Evolutionary conservation across 345 rosid species (phyloP).

Genomic region (Sapria himalayana): DNA sequence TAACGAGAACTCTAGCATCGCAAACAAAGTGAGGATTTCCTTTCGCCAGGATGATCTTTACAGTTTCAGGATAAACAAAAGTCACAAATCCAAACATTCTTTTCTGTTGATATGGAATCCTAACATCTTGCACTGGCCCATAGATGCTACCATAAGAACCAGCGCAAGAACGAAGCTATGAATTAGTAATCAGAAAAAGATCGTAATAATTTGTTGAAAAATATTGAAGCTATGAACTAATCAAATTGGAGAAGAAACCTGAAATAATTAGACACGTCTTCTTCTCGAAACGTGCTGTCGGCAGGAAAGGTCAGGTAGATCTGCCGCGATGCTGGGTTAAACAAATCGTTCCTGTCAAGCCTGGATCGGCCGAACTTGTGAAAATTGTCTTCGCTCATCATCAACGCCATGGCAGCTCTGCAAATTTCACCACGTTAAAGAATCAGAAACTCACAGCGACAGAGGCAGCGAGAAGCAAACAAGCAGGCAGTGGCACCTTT

Average conservation of each 20-base stretch:
- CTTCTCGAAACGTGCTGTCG: slow-evolving; percentile 81
- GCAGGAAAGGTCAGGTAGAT: slow-evolving; percentile 94
- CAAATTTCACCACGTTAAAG: background rate
- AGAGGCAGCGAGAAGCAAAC: background rate
- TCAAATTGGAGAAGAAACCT: slow-evolving; percentile 18
- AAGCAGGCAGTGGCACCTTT: slow-evolving; percentile 18
- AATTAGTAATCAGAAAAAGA: background rate
- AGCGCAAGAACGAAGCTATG: slow-evolving; percentile 1
- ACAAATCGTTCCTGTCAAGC: slow-evolving; percentile 54
- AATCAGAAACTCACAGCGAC: background rate
- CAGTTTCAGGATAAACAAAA: slow-evolving; percentile 73
- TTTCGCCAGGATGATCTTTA: slow-evolving; percentile 69
- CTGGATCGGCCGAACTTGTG: slow-evolving; percentile 53
- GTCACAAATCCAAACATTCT: slow-evolving; percentile 94
- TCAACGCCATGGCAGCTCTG: slow-evolving; percentile 46
- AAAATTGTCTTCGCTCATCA: slow-evolving; percentile 52
- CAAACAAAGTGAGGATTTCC: slow-evolving; percentile 91
- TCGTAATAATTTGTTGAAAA: background rate
- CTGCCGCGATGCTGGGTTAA: slow-evolving; percentile 84
- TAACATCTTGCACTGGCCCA: slow-evolving; percentile 96
- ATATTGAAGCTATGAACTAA: background rate
- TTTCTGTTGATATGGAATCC: slow-evolving; percentile 90
- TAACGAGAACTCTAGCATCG: slow-evolving; percentile 75
- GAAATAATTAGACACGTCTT: slow-evolving; percentile 79
- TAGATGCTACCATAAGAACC: slow-evolving; percentile 25